Conservation (phyloP, 2,329 filamentous ascomycete genomes). For the Claviceps lovelessii region DNA sequence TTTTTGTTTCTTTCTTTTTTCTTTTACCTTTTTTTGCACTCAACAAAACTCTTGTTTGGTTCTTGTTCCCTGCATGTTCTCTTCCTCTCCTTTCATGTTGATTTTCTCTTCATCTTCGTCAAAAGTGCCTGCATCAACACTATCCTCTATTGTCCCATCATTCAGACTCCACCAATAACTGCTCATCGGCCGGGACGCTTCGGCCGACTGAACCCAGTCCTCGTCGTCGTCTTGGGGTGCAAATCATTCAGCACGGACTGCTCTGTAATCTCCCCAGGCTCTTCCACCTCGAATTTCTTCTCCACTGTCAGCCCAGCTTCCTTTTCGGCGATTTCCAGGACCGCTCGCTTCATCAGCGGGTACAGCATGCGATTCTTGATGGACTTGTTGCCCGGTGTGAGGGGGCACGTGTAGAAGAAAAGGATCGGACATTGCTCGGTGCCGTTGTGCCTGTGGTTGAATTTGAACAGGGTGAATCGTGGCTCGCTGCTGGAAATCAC, state of each 20-base stretch:
- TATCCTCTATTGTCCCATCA: background rate
- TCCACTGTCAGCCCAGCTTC: conserved; percentile 52
- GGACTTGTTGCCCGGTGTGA: conserved; percentile 45
- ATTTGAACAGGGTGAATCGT: conserved; percentile 65
- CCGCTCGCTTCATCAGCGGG: conserved; percentile 53
- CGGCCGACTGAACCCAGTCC: conserved; percentile 59
- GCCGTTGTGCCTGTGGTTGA: conserved; percentile 42
- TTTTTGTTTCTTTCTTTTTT: background rate
- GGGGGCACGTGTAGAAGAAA: conserved; percentile 73
- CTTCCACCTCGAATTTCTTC: conserved; percentile 56
- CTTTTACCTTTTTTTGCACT: background rate
- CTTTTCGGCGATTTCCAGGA: conserved; percentile 49
- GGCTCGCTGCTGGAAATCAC: conserved; percentile 55
- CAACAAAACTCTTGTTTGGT: background rate
- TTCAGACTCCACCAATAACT: background rate
- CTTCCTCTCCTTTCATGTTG: background rate
- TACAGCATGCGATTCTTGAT: conserved; percentile 82
- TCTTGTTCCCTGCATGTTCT: no score
- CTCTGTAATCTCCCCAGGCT: conserved; percentile 57
- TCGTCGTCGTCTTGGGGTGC: conserved; percentile 50
- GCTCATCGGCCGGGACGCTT: conserved; percentile 60
- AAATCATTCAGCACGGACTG: conserved; percentile 50
- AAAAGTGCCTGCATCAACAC: background rate
- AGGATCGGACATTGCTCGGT: conserved; percentile 44
- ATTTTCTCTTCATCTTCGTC: background rate